These are phyloP conservation scores for Eutrema yunnanense DNA, from an alignment of 345 rosid species.

Conservation along the genomic window DNA sequence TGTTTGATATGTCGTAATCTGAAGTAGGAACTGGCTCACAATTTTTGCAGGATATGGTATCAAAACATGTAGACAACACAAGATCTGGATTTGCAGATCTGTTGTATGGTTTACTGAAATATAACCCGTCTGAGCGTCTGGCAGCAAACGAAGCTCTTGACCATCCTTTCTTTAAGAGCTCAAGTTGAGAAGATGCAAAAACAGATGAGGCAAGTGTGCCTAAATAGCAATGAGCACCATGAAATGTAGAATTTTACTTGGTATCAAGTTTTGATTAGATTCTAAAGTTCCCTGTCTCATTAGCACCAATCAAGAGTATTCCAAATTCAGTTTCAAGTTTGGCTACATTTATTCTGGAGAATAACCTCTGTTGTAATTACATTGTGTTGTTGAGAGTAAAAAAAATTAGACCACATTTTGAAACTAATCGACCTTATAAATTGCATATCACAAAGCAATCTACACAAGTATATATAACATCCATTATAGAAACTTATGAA, in stretches of 20 bases:
- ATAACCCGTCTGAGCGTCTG: slow-evolving; percentile 67
- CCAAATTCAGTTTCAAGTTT: not conserved
- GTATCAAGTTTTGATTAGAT: slow-evolving; percentile 11
- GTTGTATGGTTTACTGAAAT: slow-evolving; percentile 53
- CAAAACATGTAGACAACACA: slow-evolving; percentile 40
- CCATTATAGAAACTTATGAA: not conserved
- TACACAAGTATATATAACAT: too few species aligned
- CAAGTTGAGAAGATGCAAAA: slow-evolving; percentile 15
- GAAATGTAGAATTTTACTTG: slow-evolving; percentile 7
- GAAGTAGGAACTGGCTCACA: not conserved
- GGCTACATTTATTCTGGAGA: slow-evolving; percentile 1
- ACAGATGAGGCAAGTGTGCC: not conserved
- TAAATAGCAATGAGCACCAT: not conserved
- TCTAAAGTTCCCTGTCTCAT: slow-evolving; percentile 1
- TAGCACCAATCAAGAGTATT: slow-evolving; percentile 6
- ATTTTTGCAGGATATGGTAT: slow-evolving; percentile 49
- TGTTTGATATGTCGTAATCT: not conserved
- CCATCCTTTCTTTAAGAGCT: slow-evolving; percentile 56
- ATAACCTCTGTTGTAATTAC: slow-evolving; percentile 25
- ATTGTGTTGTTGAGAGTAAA: slow-evolving; percentile 12
- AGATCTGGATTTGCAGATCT: slow-evolving; percentile 45
- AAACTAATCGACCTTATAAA: not conserved
- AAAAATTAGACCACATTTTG: not conserved
- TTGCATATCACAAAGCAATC: not conserved
- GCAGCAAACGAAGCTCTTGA: slow-evolving; percentile 64